These are phyloP conservation scores for Wickerhamiella qilinensis DNA, from an alignment of 805 yeast species.

Conservation along the genomic window DNA sequence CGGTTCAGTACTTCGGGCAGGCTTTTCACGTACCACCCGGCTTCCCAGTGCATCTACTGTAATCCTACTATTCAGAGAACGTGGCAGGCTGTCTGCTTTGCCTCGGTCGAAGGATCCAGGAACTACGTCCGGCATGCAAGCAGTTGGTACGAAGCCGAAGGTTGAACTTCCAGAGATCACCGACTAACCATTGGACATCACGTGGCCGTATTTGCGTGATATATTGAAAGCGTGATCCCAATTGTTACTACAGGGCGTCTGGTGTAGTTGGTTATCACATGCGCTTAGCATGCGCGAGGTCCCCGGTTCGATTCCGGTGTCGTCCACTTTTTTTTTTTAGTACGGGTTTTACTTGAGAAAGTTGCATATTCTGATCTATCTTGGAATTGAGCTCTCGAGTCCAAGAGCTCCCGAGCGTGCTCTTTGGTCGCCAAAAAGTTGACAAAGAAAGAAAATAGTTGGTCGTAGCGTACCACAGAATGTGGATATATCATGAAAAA, in stretches of 20 bases:
- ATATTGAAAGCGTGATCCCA: background rate
- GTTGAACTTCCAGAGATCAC: background rate
- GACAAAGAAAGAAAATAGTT: too few species aligned
- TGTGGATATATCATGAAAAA: too few species aligned
- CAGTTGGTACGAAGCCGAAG: background rate
- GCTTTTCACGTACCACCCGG: background rate
- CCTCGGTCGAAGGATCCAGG: background rate
- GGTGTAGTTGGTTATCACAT: conserved; percentile 11
- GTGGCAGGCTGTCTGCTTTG: background rate
- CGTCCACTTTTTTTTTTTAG: conserved; percentile 1
- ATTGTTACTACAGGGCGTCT: conserved; percentile 5
- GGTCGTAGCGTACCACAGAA: too few species aligned
- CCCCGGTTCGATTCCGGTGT: conserved; percentile 10
- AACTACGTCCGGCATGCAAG: background rate
- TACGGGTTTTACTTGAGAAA: conserved; percentile 10
- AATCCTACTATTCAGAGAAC: background rate
- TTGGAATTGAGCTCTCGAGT: too few species aligned
- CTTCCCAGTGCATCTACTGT: background rate
- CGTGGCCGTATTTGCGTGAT: background rate
- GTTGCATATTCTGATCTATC: conserved; percentile 36
- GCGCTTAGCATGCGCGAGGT: conserved; percentile 11
- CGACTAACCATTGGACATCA: background rate
- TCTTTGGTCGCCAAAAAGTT: too few species aligned
- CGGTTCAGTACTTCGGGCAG: background rate
- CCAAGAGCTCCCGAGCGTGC: too few species aligned